Base-by-base conservation (phyloP, 768 basidiomycete species). In the Thelephora aurantiotincta region DNA sequence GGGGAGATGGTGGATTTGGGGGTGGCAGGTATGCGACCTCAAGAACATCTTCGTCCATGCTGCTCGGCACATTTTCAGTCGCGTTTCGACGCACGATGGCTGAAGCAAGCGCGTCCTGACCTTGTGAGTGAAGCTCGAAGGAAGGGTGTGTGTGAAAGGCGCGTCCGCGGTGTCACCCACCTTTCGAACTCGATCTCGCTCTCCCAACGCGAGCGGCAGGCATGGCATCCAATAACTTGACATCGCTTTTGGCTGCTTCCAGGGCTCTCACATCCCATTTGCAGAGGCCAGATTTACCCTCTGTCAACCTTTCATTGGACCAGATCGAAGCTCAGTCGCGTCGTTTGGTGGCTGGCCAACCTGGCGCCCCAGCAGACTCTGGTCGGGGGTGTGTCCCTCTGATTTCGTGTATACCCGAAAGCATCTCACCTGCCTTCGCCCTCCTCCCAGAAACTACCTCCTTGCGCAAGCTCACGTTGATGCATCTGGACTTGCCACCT, bases 291-390 rank as follows among this genome's bases (percentile, higher is more conserved):
- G 90, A 96, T 55, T 68, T 98, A 1, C 94, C 94, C 11, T 75
- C 84, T 2, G 81, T 99, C 37, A 78, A 85, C 48, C 80, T 94
- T 48, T 88, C 90, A 1, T 74, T 98, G 30, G 92, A 94, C 63
- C 90, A 97, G 67, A 86, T 99, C 52, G 94, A 98, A 62, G 80
- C 84, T 0, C 90, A 94, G 65, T 92, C 89, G 2, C 75, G 91
- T 16, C 73, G 83, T 36, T 79, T 97, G 20, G 80, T 85, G 4
- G 77, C 84, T 19, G 74, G 80, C 37, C 82, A 84, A 57, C 74
- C 77, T 5, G 74, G 71, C 23, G 63, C 74, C 16, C 69, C 82
- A 0, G 71, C 70, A 35, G 85, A 87, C 62, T 66, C 74, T 6
- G 80, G 81, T 58, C 75, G 80, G 70, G 85, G 81, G 86, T 85